A percentile compares a stretch with the other conserved stretches of the same genome.
These are phyloP conservation scores for Globisporangium nagaii DNA, from an alignment of 352 stramenopile genomes.

Conservation along the genomic window DNA sequence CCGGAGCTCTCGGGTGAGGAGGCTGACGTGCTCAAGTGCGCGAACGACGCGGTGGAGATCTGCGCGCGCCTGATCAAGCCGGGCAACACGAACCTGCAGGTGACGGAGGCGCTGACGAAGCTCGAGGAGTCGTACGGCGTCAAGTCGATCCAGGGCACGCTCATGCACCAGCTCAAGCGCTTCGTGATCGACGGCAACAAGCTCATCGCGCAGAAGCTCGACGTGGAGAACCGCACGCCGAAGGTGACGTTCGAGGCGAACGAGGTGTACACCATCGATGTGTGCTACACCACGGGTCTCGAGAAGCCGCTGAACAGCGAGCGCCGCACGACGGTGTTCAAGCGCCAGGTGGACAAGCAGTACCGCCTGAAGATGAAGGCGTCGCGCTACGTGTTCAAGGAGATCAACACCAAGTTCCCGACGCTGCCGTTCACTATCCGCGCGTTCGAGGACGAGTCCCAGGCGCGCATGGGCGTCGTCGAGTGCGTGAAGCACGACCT, in stretches of 20 bases:
- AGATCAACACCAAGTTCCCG: conserved; percentile 98
- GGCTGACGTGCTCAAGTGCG: conserved; percentile 96
- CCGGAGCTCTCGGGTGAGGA: conserved; percentile 59
- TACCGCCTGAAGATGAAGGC: conserved; percentile 96
- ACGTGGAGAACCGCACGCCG: conserved; percentile 83
- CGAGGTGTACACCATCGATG: conserved; percentile 99
- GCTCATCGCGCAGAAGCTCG: conserved; percentile 90
- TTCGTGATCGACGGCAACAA: conserved; percentile 99
- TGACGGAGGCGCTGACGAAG: conserved; percentile 93
- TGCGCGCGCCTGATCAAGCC: conserved; percentile 96
- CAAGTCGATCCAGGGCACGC: conserved; percentile 94
- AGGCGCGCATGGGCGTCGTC: conserved; percentile 96
- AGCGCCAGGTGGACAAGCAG: conserved; percentile 97
- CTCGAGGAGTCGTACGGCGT: conserved; percentile 96
- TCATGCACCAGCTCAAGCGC: conserved; percentile 99
- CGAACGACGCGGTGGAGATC: conserved; percentile 96
- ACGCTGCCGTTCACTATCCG: conserved; percentile 98
- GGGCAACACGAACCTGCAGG: conserved; percentile 95
- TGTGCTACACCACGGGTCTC: conserved; percentile 97
- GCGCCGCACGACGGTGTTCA: conserved; percentile 97
- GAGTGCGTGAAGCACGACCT: conserved; percentile 98
- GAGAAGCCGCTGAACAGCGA: conserved; percentile 91
- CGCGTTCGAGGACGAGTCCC: conserved; percentile 92
- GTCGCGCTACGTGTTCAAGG: conserved; percentile 94
- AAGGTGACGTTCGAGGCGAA: conserved; percentile 94